phyloP scores from a whole-genome alignment of 257 asterid genomes.

The Gentiana dahurica region DNA sequence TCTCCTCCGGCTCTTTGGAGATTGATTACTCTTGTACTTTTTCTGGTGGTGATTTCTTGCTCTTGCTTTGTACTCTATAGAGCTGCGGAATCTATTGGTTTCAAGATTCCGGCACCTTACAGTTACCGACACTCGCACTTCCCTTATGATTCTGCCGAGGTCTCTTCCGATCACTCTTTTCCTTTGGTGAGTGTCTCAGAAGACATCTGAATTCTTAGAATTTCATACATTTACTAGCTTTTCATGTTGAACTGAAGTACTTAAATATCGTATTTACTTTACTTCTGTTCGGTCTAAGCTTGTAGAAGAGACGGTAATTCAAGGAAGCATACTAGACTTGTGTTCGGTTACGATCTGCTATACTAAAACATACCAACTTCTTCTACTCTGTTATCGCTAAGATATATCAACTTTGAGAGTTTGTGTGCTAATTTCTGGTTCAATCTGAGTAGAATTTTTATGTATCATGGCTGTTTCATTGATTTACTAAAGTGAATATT shows the following conservation, averaged over 20 bases:
- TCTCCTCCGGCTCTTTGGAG: slow-evolving; percentile 4
- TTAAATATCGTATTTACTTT: too few species aligned
- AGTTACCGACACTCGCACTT: neutral
- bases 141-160: slow-evolving; percentile 1
- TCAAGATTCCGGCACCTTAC: slow-evolving; percentile 8
- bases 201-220: neutral
- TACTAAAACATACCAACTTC: too few species aligned
- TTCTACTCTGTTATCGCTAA: neutral
- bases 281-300: too few species aligned
- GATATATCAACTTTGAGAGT: neutral
- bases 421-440: neutral
- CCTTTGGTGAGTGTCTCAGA: slow-evolving; percentile 8
- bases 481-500: neutral
- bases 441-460: too few species aligned
- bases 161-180: slow-evolving; percentile 1
- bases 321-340: too few species aligned
- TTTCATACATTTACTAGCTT: neutral
- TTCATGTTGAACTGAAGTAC: too few species aligned
- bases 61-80: slow-evolving; percentile 22
- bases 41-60: slow-evolving; percentile 12
- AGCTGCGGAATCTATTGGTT: slow-evolving; percentile 15
- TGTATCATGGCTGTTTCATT: neutral
- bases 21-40: neutral
- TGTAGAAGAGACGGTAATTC: too few species aligned
- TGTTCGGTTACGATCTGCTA: too few species aligned